phyloP scores from a whole-genome alignment of 495 filamentous ascomycete species.

The Annulohypoxylon bovei region DNA sequence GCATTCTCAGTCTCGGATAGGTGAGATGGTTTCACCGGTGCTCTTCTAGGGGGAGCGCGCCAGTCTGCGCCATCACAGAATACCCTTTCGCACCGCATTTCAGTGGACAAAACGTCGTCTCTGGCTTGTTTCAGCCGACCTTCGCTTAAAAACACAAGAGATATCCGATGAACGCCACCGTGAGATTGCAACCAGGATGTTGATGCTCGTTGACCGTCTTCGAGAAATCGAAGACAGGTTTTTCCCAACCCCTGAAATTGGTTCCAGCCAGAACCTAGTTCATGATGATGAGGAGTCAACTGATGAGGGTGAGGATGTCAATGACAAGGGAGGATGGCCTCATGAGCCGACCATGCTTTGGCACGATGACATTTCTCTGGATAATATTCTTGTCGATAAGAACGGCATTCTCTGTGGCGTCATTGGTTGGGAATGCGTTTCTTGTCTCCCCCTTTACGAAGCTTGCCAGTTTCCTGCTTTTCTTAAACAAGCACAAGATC shows the following conservation, averaged over 20 bases:
- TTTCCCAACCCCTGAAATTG: slow-evolving; percentile 17
- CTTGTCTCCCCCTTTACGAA: slow-evolving; percentile 58
- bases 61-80: slow-evolving; percentile 29
- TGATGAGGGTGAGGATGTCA: slow-evolving; percentile 17
- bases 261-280: not conserved
- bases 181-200: slow-evolving; percentile 14
- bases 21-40: slow-evolving; percentile 47
- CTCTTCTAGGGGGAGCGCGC: slow-evolving; percentile 50
- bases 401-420: slow-evolving; percentile 56
- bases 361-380: slow-evolving; percentile 58
- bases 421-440: slow-evolving; percentile 65
- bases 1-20: slow-evolving; percentile 14
- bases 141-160: slow-evolving; percentile 17
- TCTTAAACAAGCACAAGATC: slow-evolving; percentile 43
- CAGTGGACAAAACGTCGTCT: slow-evolving; percentile 46
- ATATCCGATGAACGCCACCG: not conserved
- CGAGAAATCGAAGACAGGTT: slow-evolving; percentile 24
- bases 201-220: slow-evolving; percentile 27
- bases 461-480: slow-evolving; percentile 58
- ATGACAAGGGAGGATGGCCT: slow-evolving; percentile 20
- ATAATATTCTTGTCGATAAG: slow-evolving; percentile 63
- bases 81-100: slow-evolving; percentile 42
- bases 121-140: slow-evolving; percentile 26
- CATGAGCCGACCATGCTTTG: slow-evolving; percentile 53
- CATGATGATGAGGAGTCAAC: slow-evolving; percentile 4